Conservation (phyloP, 2,329 filamentous ascomycete species). For the Corinectria fuckeliana region DNA sequence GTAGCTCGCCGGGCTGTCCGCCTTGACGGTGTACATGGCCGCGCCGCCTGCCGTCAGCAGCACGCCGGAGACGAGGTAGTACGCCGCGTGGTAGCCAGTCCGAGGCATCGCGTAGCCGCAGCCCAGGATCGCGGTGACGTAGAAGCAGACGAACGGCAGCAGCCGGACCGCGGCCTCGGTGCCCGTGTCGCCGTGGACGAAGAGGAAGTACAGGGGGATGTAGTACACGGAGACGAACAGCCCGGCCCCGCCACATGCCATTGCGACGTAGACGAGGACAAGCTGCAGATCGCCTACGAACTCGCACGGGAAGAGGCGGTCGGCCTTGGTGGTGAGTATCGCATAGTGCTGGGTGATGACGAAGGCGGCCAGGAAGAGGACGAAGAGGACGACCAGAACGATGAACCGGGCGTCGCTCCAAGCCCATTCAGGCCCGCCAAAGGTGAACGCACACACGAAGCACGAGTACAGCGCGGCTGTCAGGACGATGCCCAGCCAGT, state of each 20-base stretch:
- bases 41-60: conserved; percentile 14
- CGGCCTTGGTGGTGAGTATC: conserved; percentile 41
- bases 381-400: conserved; percentile 51
- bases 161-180: conserved; percentile 27
- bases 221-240: conserved; percentile 26
- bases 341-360: conserved; percentile 49
- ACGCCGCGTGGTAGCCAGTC: conserved; percentile 16
- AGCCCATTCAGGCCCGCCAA: conserved; percentile 53
- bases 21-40: conserved; percentile 16
- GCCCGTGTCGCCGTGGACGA: conserved; percentile 26
- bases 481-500: conserved; percentile 54
- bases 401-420: conserved; percentile 56
- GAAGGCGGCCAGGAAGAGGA: conserved; percentile 42
- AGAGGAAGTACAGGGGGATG: conserved; percentile 28
- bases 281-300: conserved; percentile 35
- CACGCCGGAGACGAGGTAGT: conserved; percentile 16
- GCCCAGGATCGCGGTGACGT: conserved; percentile 20
- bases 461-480: conserved; percentile 47
- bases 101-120: conserved; percentile 22
- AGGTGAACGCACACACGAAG: conserved; percentile 54
- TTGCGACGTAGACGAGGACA: conserved; percentile 23
- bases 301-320: conserved; percentile 43
- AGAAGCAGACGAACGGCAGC: conserved; percentile 28
- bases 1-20: conserved; percentile 19
- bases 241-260: conserved; percentile 17